Percentiles rank a stretch among this genome's conserved stretches.
These are phyloP conservation scores for Clitoria ternatea DNA, from an alignment of 306 rosid genomes.

Conservation along the genomic window DNA sequence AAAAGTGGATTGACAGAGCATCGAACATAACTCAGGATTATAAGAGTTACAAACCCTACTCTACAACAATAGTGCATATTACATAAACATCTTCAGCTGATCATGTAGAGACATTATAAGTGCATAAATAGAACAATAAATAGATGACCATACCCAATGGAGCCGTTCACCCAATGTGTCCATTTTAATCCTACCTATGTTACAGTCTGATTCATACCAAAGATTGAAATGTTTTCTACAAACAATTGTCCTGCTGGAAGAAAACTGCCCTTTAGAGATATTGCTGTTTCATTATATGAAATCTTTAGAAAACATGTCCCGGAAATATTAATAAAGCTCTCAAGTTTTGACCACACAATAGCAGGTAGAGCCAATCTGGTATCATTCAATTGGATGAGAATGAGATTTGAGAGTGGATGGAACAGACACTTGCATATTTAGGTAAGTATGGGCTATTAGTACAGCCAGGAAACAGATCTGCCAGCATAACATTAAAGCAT, in stretches of 20 bases:
- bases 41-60: constrained; percentile 10
- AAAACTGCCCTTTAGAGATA: neutral
- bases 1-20: constrained; percentile 10
- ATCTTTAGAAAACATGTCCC: neutral
- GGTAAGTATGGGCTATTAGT: neutral
- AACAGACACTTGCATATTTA: neutral
- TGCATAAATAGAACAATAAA: neutral
- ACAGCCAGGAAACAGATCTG: neutral
- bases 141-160: neutral
- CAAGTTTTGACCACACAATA: neutral
- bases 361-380: neutral
- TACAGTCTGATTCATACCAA: neutral
- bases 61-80: constrained; percentile 8
- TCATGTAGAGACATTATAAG: constrained; percentile 11
- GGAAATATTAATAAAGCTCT: neutral
- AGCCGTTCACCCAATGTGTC: neutral
- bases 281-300: neutral
- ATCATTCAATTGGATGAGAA: neutral
- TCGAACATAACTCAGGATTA: constrained; percentile 4
- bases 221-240: neutral
- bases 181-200: neutral
- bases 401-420: neutral
- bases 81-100: neutral
- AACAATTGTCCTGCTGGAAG: neutral
- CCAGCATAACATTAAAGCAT: neutral